Evolutionary conservation across 768 basidiomycete species (phyloP), one percentile per base, ranked within the genome.

Genomic region (Serpula lacrymans): DNA sequence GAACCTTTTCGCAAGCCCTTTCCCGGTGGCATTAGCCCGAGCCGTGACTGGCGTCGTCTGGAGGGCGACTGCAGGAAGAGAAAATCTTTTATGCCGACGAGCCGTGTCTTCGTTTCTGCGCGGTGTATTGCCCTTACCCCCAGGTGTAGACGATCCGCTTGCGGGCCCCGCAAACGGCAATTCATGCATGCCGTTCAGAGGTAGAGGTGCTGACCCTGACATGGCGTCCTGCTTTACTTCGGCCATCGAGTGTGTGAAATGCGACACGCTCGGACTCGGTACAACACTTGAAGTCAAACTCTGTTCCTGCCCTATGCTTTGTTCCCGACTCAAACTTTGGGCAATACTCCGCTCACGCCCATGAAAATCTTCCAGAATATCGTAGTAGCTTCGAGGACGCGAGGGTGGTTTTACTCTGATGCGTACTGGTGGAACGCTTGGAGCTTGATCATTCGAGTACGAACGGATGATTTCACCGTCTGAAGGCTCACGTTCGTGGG

Each of bases 31-130:
- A 31, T 47, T 41, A 28, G 13, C 38, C 49, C 77, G 72, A 16
- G 82, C 76, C 21, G 80, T 83, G 11, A 89, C 85, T 13, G 75
- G 78, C 22, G 79, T 78, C 22, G 80, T 79, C 48, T 88, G 85
- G 57, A 89, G 48, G 26, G 82, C 85, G 26, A 90, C 69, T n/a
- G 84, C 84, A 33, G 87, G 84, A 36, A 84, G 45, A 35, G 88
- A 88, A 52, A 88, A 88, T 27, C 84, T 74, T 54, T 86, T 84
- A 52, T 68, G 69, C 51, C 78, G 59, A 49, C 82, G 64, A 31
- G 72, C 74, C 0, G 83, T 84, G 46, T 84, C 74, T 54, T 85
- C 84, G 50, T 57, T 69, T 43, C 69, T 51, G 35, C 60, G 21
- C 26, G 46, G 35, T 6, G 13, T 39, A 1, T 48, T 46, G 4